These are phyloP conservation scores for Barbatosphaeria neglecta DNA, from an alignment of 495 filamentous ascomycete species.

Conservation along the genomic window DNA sequence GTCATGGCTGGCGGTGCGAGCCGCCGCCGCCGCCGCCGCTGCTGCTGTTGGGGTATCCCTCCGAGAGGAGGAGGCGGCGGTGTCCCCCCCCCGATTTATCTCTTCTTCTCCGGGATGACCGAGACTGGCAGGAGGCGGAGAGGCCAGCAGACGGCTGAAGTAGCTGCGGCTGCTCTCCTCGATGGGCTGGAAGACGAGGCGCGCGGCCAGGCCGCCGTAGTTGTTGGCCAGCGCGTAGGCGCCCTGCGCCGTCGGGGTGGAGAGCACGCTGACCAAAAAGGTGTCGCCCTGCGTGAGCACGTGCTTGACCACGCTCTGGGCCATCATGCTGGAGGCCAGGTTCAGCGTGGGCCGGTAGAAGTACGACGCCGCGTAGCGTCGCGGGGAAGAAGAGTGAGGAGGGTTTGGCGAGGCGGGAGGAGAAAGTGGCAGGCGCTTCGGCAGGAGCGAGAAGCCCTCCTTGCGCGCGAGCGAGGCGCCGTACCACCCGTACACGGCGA, in stretches of 20 bases:
- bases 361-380: conserved; percentile 43
- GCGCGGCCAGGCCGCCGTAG: conserved; percentile 83
- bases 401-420: not conserved
- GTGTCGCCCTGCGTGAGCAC: conserved; percentile 89
- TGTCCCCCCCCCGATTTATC: no score
- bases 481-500: conserved; percentile 51
- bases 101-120: not conserved
- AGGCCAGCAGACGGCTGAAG: conserved; percentile 61
- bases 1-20: conserved; percentile 26
- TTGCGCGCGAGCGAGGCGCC: conserved; percentile 28
- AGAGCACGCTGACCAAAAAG: conserved; percentile 66
- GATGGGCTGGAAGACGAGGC: conserved; percentile 86
- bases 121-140: not conserved
- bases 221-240: conserved; percentile 87
- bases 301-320: conserved; percentile 85
- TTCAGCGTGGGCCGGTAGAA: conserved; percentile 56
- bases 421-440: conserved; percentile 9
- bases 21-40: conserved; percentile 7
- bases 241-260: conserved; percentile 72
- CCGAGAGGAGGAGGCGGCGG: not conserved
- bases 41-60: conserved; percentile 1
- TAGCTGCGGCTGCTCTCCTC: conserved; percentile 84
- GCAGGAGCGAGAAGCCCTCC: conserved; percentile 48
- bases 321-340: conserved; percentile 64
- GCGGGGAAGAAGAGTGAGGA: no score